Evolutionary conservation across 2,329 filamentous ascomycete species (phyloP), one percentile per base, ranked within the genome.

Genomic region (Aquanectria penicillioides): DNA sequence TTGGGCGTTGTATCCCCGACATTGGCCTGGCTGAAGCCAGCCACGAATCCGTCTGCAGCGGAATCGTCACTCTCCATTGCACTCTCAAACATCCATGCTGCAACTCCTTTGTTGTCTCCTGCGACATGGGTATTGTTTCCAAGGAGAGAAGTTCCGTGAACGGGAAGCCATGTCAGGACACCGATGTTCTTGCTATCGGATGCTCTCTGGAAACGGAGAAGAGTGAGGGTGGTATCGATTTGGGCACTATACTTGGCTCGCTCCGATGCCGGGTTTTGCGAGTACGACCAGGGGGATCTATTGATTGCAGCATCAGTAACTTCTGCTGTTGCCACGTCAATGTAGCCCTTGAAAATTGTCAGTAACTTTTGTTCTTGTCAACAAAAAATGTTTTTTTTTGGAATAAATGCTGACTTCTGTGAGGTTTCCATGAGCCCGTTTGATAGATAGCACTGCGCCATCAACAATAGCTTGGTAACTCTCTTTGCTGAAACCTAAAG

Each of bases 101-200:
- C 94, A 6, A 97, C 92, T 11, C 94, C 94, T 78, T 98, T 98
- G 80, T 98, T 98, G 75, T 98, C 94, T n/a, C 92, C 94, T 3
- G 93, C 89, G 47, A 95, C 86, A 12, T 97, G 82, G 0, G 93
- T 97, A 76, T 97, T 97, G 77, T 97, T 97, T 52, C 91, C 90
- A 20, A 94, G 86, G 75, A 97, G 86, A 1, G 93, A 97, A 0
- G 94, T 98, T 41, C 94, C 94, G 73, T 98, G 94, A 0, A 94
- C 91, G 3, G 94, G 87, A 73, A 94, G 97, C 92, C 94, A 98
- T 13, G 92, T 95, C 57, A 98, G 77, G 1, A 96, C 81, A 11
- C 93, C 94, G 36, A 93, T 86, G 56, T 89, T 89, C 76, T 93
- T 93, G 43, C 84, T 83, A 70, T 95, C 92, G 0, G 86, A 89